phyloP scores from a whole-genome alignment of 768 basidiomycete species.

The Phylloporus rhodoxanthus region DNA sequence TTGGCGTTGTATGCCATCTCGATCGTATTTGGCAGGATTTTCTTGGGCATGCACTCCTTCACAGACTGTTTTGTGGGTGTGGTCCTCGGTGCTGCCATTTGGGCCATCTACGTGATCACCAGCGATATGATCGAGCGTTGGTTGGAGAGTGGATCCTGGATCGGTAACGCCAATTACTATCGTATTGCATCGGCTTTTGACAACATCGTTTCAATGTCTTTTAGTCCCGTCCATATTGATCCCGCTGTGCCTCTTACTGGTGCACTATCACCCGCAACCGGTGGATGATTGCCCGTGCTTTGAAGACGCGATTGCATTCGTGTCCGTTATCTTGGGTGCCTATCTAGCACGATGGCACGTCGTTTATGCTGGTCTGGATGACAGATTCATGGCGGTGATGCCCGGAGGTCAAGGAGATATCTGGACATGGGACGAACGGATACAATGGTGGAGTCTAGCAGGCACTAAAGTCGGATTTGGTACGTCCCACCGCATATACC shows the following conservation, averaged over 20 bases:
- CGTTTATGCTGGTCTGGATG: slow-evolving; percentile 37
- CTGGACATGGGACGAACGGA: slow-evolving; percentile 30
- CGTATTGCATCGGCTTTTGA: slow-evolving; percentile 14
- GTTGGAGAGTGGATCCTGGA: slow-evolving; percentile 35
- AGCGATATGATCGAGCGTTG: slow-evolving; percentile 39
- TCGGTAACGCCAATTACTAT: slow-evolving; percentile 23
- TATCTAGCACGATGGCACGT: slow-evolving; percentile 63
- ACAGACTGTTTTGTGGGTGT: slow-evolving; percentile 64
- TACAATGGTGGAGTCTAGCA: slow-evolving; percentile 35
- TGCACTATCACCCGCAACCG: slow-evolving; percentile 90
- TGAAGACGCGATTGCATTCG: slow-evolving; percentile 91
- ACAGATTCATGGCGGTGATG: slow-evolving; percentile 38
- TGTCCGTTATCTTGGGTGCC: slow-evolving; percentile 78
- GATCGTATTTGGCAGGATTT: slow-evolving; percentile 75
- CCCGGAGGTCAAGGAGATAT: slow-evolving; percentile 49
- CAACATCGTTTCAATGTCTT: background rate
- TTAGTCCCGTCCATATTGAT: slow-evolving; percentile 56
- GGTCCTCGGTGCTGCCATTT: slow-evolving; percentile 60
- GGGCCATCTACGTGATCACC: slow-evolving; percentile 39
- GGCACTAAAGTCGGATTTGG: slow-evolving; percentile 38
- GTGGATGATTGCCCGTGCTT: slow-evolving; percentile 98
- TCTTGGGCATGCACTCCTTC: slow-evolving; percentile 87
- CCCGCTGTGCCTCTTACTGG: slow-evolving; percentile 60
- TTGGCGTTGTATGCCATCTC: slow-evolving; percentile 58
- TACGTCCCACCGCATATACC: slow-evolving; percentile 16